A percentile compares a stretch with the other conserved stretches of the same genome.
phyloP scores from a whole-genome alignment of 2,329 filamentous ascomycete genomes.

The Scytalidium sp. region DNA sequence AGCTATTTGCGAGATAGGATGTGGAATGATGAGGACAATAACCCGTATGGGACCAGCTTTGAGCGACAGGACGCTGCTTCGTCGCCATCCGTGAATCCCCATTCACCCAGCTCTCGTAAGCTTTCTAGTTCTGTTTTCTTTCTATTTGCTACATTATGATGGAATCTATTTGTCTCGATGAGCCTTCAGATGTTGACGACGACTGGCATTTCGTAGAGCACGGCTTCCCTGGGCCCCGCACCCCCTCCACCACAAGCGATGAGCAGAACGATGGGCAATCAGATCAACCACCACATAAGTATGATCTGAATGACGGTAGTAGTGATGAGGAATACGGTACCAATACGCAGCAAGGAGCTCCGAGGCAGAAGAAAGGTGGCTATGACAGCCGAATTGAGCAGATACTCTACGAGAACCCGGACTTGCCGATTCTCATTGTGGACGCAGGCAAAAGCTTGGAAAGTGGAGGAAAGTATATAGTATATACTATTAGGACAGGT shows the following conservation, averaged over 20 bases:
- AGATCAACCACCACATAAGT: constrained; percentile 15
- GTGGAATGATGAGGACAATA: constrained; percentile 99
- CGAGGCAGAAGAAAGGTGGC: constrained; percentile 73
- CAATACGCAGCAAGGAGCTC: constrained; percentile 37
- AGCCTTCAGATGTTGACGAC: constrained; percentile 37
- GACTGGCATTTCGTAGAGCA: constrained; percentile 46
- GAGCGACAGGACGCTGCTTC: constrained; percentile 79
- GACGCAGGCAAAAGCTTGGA: constrained; percentile 95
- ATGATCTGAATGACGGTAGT: constrained; percentile 35
- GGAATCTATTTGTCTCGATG: constrained; percentile 34
- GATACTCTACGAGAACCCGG: constrained; percentile 92
- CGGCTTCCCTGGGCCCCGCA: constrained; percentile 43
- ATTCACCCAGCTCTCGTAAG: constrained; percentile 58
- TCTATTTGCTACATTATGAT: constrained; percentile 27
- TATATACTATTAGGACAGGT: constrained; percentile 94
- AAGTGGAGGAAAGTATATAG: constrained; percentile 89
- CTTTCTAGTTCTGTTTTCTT: constrained; percentile 17
- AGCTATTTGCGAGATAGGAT: constrained; percentile 61
- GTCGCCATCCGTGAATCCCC: constrained; percentile 63
- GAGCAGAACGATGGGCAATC: constrained; percentile 47
- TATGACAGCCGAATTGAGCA: constrained; percentile 97
- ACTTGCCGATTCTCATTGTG: constrained; percentile 85
- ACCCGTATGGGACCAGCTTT: constrained; percentile 90
- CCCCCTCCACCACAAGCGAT: constrained; percentile 63
- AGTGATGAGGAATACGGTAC: constrained; percentile 46